phyloP scores from a whole-genome alignment of 2,329 filamentous ascomycete genomes.

The Achaetomium macrosporum region DNA sequence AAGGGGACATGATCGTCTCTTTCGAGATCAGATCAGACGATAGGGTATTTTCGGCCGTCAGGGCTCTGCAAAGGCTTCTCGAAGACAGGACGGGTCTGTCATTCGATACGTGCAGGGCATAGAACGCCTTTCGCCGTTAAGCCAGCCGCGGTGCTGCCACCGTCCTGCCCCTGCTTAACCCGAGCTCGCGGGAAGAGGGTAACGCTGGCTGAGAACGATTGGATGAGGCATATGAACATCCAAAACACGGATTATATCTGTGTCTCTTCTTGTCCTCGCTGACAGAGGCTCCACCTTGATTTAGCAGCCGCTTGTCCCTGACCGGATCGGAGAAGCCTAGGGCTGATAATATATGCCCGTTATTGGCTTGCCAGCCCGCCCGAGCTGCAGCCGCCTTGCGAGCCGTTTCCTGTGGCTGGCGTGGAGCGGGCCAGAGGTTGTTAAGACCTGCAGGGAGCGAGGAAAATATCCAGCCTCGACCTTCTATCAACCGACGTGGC shows the following conservation, averaged over 20 bases:
- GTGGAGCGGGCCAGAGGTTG: too few relatives aligned
- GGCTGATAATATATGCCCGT: not conserved
- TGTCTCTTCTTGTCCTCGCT: conserved; percentile 8
- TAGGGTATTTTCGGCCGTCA: not conserved
- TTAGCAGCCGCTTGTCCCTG: conserved; percentile 26
- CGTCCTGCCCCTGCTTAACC: not conserved
- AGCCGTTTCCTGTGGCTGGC: too few relatives aligned
- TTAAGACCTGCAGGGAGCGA: too few relatives aligned
- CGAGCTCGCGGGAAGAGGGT: conserved; percentile 12
- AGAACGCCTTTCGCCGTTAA: too few relatives aligned
- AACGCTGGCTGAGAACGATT: conserved; percentile 10
- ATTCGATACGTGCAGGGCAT: too few relatives aligned
- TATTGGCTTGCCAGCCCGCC: not conserved
- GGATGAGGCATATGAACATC: conserved; percentile 18
- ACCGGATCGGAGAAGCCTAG: conserved; percentile 13
- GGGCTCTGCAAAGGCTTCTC: conserved; percentile 6
- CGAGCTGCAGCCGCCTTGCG: too few relatives aligned
- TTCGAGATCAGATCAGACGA: conserved; percentile 5
- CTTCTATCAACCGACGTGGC: too few relatives aligned
- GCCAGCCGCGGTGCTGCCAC: too few relatives aligned
- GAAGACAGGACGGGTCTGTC: too few relatives aligned
- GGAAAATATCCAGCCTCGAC: too few relatives aligned
- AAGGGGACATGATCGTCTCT: conserved; percentile 3
- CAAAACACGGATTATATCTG: conserved; percentile 26
- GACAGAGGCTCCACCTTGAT: conserved; percentile 17